These are phyloP conservation scores for Xylariaceae sp. DNA, from an alignment of 2,329 filamentous ascomycete species.

Conservation along the genomic window DNA sequence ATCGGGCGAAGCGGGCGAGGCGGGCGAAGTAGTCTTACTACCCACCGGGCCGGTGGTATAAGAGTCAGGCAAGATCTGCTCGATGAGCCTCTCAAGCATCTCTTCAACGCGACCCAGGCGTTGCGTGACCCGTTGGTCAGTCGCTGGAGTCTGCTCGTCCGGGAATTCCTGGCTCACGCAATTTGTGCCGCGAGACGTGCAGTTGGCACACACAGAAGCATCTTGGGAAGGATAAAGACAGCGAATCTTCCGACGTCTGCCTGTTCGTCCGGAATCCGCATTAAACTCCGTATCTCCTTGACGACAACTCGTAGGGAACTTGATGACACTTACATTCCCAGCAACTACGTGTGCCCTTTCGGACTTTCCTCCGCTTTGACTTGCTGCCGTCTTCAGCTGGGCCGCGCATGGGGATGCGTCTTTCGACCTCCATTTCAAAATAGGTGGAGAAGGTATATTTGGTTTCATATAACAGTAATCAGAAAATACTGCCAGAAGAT, in stretches of 20 bases:
- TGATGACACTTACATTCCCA: slow-evolving; percentile 44
- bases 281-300: neutral
- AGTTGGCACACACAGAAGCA: slow-evolving; percentile 39
- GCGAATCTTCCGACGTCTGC: slow-evolving; percentile 43
- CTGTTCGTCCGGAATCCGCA: slow-evolving; percentile 21
- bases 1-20: slow-evolving; percentile 22
- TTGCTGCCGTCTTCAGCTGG: slow-evolving; percentile 19
- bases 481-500: too few relatives aligned
- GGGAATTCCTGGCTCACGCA: slow-evolving; percentile 44
- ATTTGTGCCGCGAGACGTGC: slow-evolving; percentile 36
- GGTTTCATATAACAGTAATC: too few relatives aligned
- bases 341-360: slow-evolving; percentile 51
- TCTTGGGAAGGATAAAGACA: slow-evolving; percentile 39
- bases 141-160: slow-evolving; percentile 31
- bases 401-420: slow-evolving; percentile 12
- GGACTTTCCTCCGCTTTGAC: slow-evolving; percentile 39
- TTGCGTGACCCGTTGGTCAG: slow-evolving; percentile 38
- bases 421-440: slow-evolving; percentile 10
- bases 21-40: slow-evolving; percentile 25
- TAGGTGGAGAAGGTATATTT: neutral
- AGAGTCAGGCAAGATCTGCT: slow-evolving; percentile 32
- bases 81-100: slow-evolving; percentile 42
- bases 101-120: slow-evolving; percentile 42
- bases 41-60: slow-evolving; percentile 23
- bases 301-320: neutral